Percentiles rank a stretch among this genome's conserved stretches.
phyloP scores from a whole-genome alignment of 345 rosid genomes.

The rapeseed (Brassica napus) region Da-Ae NC_063446.1:67202501-67203000 shows the following conservation, averaged over 20 bases:
- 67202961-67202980: slow-evolving; percentile 21
- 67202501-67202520: slow-evolving; percentile 27
- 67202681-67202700: slow-evolving; percentile 32
- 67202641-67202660: slow-evolving; percentile 22
- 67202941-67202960: slow-evolving; percentile 21
- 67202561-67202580: slow-evolving; percentile 30
- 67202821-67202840: slow-evolving; percentile 15
- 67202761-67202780: neutral
- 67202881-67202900: neutral
- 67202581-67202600: neutral
- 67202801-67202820: slow-evolving; percentile 7
- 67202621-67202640: slow-evolving; percentile 15
- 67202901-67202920: slow-evolving; percentile 5
- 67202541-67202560: slow-evolving; percentile 7
- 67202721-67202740: neutral
- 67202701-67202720: neutral
- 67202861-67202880: slow-evolving; percentile 9
- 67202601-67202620: neutral
- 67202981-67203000: slow-evolving; percentile 10
- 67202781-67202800: neutral
- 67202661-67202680: slow-evolving; percentile 35
- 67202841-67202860: slow-evolving; percentile 18
- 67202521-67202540: slow-evolving; percentile 1
- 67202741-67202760: neutral
- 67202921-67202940: slow-evolving; percentile 17